Evolutionary conservation across 163 green algal species (phyloP), one percentile per base, ranked within the genome.

Genomic region (Coccomyxa subellipsoidea): DNA sequence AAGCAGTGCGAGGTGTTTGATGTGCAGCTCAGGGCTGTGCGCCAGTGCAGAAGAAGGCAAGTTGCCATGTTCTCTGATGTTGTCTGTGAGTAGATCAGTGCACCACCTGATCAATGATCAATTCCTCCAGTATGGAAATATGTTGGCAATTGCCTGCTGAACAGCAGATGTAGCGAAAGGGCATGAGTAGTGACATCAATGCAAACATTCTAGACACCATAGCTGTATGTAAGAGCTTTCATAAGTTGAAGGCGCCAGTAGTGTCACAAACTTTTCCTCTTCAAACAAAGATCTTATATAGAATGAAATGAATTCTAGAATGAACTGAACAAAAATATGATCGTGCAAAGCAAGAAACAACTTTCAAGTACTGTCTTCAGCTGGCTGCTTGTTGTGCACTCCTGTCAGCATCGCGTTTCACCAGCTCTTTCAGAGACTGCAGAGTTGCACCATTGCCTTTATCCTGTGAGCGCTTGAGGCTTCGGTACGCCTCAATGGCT

Each of bases 1-100:
- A 99, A 98, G 91, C 96, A 99, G 88, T 99, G 94, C 81, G 96
- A 99, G 90, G 94, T 97, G 71, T 99, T 99, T 92, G 96, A 99
- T 83, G 89, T 99, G n/a, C 92, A 98, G 90, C 85, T 99, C 34
- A 76, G 95, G 1, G 82, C 82, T 0, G 84, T 98, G 7, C 93
- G 93, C 54, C 90, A 79, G 0, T 97, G 95, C 87, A 73, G 80
- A 70, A 84, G 92, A 29, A 71, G 88, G 69, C 88, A 93, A 54
- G 85, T 96, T 23, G 85, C 90, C 53, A 96, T 98, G 90, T 96
- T 98, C 77, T 94, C 87, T 4, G 85, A 92, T 54, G 88, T 97
- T 34, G 87, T 96, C 12, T 98, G 94, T 81, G 93, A 97, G 69
- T 94, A 73, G 82, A 3, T 10, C 73, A 34, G 32, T 35, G 9